Percentiles rank a stretch among this genome's conserved stretches.
Conservation (phyloP, 257 asterid species). For the Ligustrum vulgare region DNA sequence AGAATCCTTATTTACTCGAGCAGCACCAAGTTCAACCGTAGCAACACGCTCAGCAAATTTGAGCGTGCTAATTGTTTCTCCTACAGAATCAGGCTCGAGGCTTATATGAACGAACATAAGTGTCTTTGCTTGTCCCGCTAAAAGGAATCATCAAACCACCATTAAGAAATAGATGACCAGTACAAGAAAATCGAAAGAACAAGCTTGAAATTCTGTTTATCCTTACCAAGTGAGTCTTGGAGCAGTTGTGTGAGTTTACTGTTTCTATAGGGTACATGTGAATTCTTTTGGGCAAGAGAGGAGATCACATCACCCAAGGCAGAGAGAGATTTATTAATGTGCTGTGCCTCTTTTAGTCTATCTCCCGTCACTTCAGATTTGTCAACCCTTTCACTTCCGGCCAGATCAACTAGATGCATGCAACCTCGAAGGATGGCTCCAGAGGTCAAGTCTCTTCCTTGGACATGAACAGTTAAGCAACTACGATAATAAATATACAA, state of each 20-base stretch:
- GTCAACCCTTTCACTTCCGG: constrained; percentile 99
- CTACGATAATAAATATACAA: constrained; percentile 39
- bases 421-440: constrained; percentile 83
- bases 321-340: constrained; percentile 87
- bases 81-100: constrained; percentile 86
- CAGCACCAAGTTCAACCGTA: constrained; percentile 97
- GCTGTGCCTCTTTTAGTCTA: constrained; percentile 95
- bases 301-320: constrained; percentile 96
- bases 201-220: constrained; percentile 7
- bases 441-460: constrained; percentile 82
- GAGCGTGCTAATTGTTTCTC: constrained; percentile 94
- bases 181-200: constrained; percentile 7
- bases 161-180: constrained; percentile 10
- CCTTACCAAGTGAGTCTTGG: constrained; percentile 98
- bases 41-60: constrained; percentile 99
- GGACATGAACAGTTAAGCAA: constrained; percentile 94
- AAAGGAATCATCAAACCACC: constrained; percentile 11
- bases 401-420: constrained; percentile 99
- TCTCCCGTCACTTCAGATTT: constrained; percentile 98
- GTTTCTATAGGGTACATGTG: constrained; percentile 90
- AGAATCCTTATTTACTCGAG: constrained; percentile 81
- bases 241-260: constrained; percentile 97
- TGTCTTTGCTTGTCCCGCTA: constrained; percentile 98
- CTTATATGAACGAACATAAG: constrained; percentile 97
- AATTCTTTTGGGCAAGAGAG: constrained; percentile 87